These are phyloP conservation scores for Geotrichum ghanense DNA, from an alignment of 805 yeast species.

Conservation along the genomic window DNA sequence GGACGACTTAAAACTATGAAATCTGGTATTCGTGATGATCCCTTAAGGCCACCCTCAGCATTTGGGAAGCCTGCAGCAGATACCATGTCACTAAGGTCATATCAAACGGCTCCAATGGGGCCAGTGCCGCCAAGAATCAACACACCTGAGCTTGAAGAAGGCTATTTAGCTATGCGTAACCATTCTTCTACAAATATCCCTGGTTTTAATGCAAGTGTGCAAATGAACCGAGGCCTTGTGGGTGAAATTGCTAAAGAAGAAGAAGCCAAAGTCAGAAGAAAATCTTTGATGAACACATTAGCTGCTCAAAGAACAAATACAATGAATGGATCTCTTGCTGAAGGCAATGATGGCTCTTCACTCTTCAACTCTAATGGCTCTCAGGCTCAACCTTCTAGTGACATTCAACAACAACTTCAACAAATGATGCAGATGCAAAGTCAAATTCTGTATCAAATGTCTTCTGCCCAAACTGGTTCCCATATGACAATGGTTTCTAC, in stretches of 20 bases:
- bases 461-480: background rate
- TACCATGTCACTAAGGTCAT: conserved; percentile 10
- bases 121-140: background rate
- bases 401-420: conserved; percentile 23
- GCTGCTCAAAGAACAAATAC: conserved; percentile 8
- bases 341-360: conserved; percentile 7
- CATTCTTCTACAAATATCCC: background rate
- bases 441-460: conserved; percentile 19
- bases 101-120: conserved; percentile 4
- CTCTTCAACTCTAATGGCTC: conserved; percentile 8
- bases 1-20: conserved; percentile 11
- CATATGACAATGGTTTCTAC: conserved; percentile 1
- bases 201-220: conserved; percentile 1
- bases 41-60: conserved; percentile 2
- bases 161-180: background rate
- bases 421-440: conserved; percentile 25
- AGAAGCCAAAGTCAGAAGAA: conserved; percentile 23
- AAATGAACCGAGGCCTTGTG: conserved; percentile 26
- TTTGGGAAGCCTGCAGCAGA: conserved; percentile 5
- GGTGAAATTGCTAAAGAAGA: conserved; percentile 30
- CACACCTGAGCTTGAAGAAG: conserved; percentile 4
- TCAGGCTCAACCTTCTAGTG: conserved; percentile 5
- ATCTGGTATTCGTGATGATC: conserved; percentile 10
- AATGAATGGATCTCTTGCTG: background rate
- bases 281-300: conserved; percentile 8